A percentile compares a stretch with the other conserved stretches of the same genome.
These are phyloP conservation scores for Eucalyptus curtisii DNA, from an alignment of 345 rosid species.

Conservation along the genomic window DNA sequence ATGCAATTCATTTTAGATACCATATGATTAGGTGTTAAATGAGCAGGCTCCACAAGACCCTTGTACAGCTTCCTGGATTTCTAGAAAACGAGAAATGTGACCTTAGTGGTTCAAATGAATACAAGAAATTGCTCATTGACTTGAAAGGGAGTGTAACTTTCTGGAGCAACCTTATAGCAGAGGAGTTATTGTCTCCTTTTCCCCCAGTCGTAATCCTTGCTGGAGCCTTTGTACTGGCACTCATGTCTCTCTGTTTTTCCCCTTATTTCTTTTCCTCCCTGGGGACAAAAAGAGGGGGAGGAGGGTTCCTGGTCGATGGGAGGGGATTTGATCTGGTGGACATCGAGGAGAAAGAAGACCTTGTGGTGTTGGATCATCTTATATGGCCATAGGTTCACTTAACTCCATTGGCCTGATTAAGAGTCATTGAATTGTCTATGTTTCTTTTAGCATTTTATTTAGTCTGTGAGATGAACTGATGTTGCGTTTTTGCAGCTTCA, in stretches of 20 bases:
- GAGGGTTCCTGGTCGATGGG: neutral
- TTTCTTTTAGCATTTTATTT: neutral
- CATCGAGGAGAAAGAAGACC: neutral
- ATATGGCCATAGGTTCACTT: neutral
- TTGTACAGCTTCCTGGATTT: neutral
- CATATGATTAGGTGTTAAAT: neutral
- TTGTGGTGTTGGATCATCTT: neutral
- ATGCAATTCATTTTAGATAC: neutral
- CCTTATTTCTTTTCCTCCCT: neutral
- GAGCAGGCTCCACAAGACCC: neutral
- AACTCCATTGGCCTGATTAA: neutral
- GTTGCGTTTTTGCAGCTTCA: slow-evolving; percentile 18
- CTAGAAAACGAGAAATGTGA: neutral
- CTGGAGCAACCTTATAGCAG: neutral
- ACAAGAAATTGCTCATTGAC: neutral
- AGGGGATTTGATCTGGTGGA: neutral
- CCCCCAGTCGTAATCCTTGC: neutral
- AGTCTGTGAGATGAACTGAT: neutral
- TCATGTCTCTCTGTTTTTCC: neutral
- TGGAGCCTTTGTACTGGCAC: neutral
- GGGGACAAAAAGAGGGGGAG: neutral
- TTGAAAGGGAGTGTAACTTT: neutral
- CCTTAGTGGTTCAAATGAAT: neutral
- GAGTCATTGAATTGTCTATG: neutral
- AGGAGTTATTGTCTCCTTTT: neutral